Evolutionary conservation across 2,329 filamentous ascomycete genomes (phyloP).

Genomic region (Fusarium secorum): DNA sequence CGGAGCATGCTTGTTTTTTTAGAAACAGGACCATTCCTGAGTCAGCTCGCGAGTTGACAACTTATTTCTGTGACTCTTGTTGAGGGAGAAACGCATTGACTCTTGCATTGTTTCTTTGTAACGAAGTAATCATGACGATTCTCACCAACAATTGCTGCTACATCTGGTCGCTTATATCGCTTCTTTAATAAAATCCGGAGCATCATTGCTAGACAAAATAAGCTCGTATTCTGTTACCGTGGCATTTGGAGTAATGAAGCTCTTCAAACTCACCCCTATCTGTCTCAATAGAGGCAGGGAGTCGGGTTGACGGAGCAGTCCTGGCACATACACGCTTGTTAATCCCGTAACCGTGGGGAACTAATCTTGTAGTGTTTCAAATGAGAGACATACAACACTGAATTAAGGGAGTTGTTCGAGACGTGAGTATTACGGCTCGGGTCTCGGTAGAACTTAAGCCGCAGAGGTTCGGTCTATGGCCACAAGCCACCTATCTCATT

Average conservation of each 20-base stretch:
- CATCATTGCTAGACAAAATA: slow-evolving; percentile 5
- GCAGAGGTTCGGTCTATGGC: neutral
- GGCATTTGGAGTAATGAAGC: neutral
- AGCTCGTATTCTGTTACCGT: slow-evolving; percentile 10
- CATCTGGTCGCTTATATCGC: neutral
- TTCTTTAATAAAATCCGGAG: neutral
- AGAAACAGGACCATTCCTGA: slow-evolving; percentile 9
- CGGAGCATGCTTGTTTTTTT: neutral
- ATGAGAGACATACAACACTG: slow-evolving; percentile 9
- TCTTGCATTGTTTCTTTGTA: slow-evolving; percentile 7
- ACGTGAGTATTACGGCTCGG: slow-evolving; percentile 1
- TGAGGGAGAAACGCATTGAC: neutral
- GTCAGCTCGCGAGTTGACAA: neutral
- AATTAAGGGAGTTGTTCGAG: slow-evolving; percentile 3
- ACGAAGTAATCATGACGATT: neutral
- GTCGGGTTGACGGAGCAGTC: slow-evolving; percentile 18
- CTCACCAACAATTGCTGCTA: neutral
- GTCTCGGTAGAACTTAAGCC: slow-evolving; percentile 19
- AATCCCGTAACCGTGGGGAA: slow-evolving; percentile 19
- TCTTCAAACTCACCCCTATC: neutral
- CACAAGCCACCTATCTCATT: neutral
- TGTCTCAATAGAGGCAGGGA: slow-evolving; percentile 22
- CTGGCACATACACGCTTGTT: slow-evolving; percentile 3
- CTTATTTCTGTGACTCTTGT: neutral
- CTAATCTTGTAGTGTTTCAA: slow-evolving; percentile 15